phyloP scores from a whole-genome alignment of 1,139 yeast species.

The Pichia sp. region DNA sequence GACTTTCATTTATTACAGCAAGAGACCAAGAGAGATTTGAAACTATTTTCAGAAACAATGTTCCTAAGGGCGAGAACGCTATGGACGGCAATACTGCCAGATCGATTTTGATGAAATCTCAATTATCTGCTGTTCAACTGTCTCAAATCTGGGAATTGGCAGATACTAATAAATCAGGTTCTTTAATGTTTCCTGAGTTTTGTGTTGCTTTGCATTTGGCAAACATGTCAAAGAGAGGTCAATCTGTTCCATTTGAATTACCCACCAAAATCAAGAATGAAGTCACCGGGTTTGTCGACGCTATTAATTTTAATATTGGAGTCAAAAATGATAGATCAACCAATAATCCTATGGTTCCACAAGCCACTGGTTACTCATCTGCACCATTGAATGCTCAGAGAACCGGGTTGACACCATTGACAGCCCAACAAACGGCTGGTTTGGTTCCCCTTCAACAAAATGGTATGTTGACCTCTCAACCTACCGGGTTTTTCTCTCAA shows the following conservation, averaged over 20 bases:
- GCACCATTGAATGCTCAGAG: constrained; percentile 29
- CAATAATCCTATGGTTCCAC: constrained; percentile 20
- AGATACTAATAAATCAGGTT: constrained; percentile 83
- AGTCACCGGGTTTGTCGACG: constrained; percentile 82
- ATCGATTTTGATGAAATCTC: constrained; percentile 74
- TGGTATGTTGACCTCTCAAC: constrained; percentile 34
- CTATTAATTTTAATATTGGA: constrained; percentile 76
- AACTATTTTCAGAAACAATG: constrained; percentile 71
- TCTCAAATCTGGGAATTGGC: constrained; percentile 90
- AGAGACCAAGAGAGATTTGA: constrained; percentile 85
- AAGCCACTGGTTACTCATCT: constrained; percentile 31
- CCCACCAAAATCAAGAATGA: constrained; percentile 77
- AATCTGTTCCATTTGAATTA: constrained; percentile 63
- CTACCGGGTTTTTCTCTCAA: constrained; percentile 31
- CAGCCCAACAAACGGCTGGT: constrained; percentile 32
- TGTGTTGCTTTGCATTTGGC: constrained; percentile 90
- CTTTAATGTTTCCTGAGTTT: constrained; percentile 87
- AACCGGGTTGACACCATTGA: constrained; percentile 30
- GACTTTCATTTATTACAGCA: constrained; percentile 79
- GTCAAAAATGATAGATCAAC: constrained; percentile 32
- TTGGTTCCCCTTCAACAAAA: constrained; percentile 44
- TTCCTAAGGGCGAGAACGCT: constrained; percentile 72
- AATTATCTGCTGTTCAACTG: constrained; percentile 66
- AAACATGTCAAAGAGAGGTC: constrained; percentile 72
- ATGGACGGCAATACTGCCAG: constrained; percentile 76